Evolutionary conservation across 805 yeast genomes (phyloP), one percentile per base, ranked within the genome.

Genomic region (Saturnispora sekii): DNA sequence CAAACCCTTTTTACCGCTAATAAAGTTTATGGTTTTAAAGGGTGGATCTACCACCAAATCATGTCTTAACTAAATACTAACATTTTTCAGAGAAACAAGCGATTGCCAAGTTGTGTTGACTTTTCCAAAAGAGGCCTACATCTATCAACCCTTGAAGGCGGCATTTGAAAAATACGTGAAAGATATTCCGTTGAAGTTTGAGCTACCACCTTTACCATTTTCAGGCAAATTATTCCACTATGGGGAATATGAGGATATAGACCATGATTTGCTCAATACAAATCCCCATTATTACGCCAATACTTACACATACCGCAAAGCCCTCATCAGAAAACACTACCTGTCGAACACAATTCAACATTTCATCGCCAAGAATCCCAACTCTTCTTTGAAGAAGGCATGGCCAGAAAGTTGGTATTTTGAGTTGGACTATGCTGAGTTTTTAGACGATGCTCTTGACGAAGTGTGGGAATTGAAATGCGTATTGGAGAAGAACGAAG

Each of bases 341-440:
- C 66, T 93, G 48, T 77, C 93, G n/a, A 81, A 86, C 55, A 84
- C 95, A 0, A 73, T 93, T n/a, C 81, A 77, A 41, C 75, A 77
- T 47, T 89, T 75, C 54, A 65, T 67, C 4, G 85, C 81, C 8
- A 93, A 93, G 58, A 64, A 88, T 56, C 95, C 96, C 1, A 61
- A 65, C 0, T 78, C 89, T 1, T 65, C 78, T 1, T 67, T 93
- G 45, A 65, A 60, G 2, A 54, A 50, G 1, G 77, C 93, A 2
- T 79, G 77, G 48, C 90, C 97, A 1, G 84, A 77, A 44, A 73
- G 89, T 3, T 87, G 70, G 62, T 80, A 81, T 45, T 67, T 93
- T 30, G 97, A 93, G 57, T 76, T 93, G 17, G 97, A 90, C 56
- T 93, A 86, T 63, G 97, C 97, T 1, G 98, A 93, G 61, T 93